These are phyloP conservation scores for Rhizopus delemar DNA, from an alignment of 371 early-diverging fungal species.

Conservation along the genomic window DNA sequence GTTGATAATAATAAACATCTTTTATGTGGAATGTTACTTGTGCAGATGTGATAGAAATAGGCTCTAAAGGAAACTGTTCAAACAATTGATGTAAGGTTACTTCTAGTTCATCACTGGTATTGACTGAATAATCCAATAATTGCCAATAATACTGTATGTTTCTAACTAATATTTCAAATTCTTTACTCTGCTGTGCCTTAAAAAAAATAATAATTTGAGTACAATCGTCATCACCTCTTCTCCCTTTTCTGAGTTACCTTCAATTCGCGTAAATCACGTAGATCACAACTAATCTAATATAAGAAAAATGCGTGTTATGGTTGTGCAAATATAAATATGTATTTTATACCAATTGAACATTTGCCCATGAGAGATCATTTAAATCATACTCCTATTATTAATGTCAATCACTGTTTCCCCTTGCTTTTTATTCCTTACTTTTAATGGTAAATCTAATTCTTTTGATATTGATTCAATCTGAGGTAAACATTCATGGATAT, in stretches of 20 bases:
- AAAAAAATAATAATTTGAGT: not conserved
- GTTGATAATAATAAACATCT: constrained; percentile 10
- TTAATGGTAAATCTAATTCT: constrained; percentile 14
- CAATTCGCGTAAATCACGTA: constrained; percentile 24
- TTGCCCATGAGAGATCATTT: constrained; percentile 34
- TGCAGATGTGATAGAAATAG: not conserved
- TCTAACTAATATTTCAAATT: constrained; percentile 13
- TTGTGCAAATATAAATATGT: constrained; percentile 2
- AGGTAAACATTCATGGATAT: constrained; percentile 26
- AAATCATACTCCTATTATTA: constrained; percentile 21
- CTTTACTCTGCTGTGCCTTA: constrained; percentile 13
- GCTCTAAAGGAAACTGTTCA: not conserved
- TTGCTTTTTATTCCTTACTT: constrained; percentile 14
- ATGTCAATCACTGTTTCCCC: too few relatives aligned
- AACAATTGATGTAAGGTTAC: not conserved
- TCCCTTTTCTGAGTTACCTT: constrained; percentile 9
- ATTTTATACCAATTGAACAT: constrained; percentile 31
- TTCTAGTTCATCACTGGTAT: not conserved
- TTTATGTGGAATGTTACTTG: not conserved
- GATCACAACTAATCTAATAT: constrained; percentile 29
- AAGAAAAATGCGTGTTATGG: constrained; percentile 3
- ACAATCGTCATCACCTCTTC: not conserved
- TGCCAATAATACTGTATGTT: constrained; percentile 28
- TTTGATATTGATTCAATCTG: constrained; percentile 22
- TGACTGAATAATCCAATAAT: constrained; percentile 9